These are phyloP conservation scores for Xylaria cubensis DNA, from an alignment of 495 filamentous ascomycete species.

Conservation along the genomic window DNA sequence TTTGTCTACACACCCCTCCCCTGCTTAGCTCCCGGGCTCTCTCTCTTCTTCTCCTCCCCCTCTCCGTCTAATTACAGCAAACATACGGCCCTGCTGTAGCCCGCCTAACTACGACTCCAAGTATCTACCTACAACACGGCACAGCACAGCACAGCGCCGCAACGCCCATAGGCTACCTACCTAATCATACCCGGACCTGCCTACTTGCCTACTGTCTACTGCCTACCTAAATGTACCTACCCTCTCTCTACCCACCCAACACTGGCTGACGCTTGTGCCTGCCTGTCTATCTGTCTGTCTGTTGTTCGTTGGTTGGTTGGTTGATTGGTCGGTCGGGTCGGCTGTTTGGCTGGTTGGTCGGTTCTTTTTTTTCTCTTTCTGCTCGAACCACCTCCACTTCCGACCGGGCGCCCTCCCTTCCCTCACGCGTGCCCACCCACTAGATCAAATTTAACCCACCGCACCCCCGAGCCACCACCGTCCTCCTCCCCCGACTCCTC, in stretches of 20 bases:
- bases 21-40: slow-evolving; percentile 6
- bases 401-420: slow-evolving; percentile 27
- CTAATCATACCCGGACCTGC: neutral
- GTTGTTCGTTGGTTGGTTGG: neutral
- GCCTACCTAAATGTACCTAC: neutral
- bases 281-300: neutral
- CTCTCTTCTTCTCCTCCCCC: neutral
- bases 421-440: slow-evolving; percentile 31
- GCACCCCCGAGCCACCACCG: slow-evolving; percentile 42
- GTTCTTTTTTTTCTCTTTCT: slow-evolving; percentile 19
- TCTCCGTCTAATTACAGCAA: slow-evolving; percentile 4
- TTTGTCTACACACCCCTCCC: slow-evolving; percentile 1
- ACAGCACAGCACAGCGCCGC: neutral
- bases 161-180: neutral
- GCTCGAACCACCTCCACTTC: slow-evolving; percentile 30
- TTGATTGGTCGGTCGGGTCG: slow-evolving; percentile 13
- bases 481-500: slow-evolving; percentile 34
- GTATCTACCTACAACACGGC: neutral
- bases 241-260: neutral
- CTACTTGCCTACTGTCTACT: neutral
- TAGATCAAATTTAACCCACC: slow-evolving; percentile 41
- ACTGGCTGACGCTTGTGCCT: slow-evolving; percentile 12
- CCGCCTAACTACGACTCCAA: neutral
- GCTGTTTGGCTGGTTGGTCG: slow-evolving; percentile 15
- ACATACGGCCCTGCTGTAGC: slow-evolving; percentile 1